Conservation (phyloP, 1,284 basidiomycete genomes). For the Naganishia sp. region DNA sequence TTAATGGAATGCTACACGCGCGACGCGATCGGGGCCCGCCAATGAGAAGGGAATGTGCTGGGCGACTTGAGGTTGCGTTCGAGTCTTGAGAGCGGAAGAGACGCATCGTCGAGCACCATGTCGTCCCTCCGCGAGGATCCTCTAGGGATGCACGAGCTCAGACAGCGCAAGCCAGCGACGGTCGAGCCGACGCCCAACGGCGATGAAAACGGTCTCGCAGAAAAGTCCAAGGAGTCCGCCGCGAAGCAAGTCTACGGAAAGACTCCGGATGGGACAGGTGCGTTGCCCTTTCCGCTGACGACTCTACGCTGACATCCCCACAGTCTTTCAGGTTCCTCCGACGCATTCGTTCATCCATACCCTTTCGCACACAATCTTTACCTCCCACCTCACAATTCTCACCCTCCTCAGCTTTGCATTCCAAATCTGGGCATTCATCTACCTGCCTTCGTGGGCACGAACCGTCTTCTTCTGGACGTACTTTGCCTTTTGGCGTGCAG, state of each 20-base stretch:
- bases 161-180: conserved; percentile 9
- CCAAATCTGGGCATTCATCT: conserved; percentile 76
- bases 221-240: not conserved
- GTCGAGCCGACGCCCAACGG: too few relatives aligned
- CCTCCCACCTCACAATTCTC: conserved; percentile 86
- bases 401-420: conserved; percentile 75
- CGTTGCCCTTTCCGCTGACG: conserved; percentile 37
- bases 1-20: too few relatives aligned
- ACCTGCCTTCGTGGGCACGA: conserved; percentile 58
- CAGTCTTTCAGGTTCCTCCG: conserved; percentile 90
- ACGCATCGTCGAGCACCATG: too few relatives aligned
- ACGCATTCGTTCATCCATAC: conserved; percentile 93
- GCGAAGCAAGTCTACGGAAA: conserved; percentile 65
- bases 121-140: too few relatives aligned
- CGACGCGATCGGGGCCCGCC: too few relatives aligned
- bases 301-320: not conserved
- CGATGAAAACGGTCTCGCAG: not conserved
- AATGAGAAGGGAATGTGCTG: too few relatives aligned
- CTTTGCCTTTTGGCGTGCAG: conserved; percentile 89
- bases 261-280: conserved; percentile 77
- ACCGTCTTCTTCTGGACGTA: conserved; percentile 52
- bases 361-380: conserved; percentile 83
- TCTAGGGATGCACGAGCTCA: not conserved
- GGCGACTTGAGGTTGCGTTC: too few relatives aligned
- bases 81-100: too few relatives aligned